Evolutionary conservation across 2,329 filamentous ascomycete species (phyloP), one percentile per base, ranked within the genome.

Genomic region (Sporothrix protearum): DNA sequence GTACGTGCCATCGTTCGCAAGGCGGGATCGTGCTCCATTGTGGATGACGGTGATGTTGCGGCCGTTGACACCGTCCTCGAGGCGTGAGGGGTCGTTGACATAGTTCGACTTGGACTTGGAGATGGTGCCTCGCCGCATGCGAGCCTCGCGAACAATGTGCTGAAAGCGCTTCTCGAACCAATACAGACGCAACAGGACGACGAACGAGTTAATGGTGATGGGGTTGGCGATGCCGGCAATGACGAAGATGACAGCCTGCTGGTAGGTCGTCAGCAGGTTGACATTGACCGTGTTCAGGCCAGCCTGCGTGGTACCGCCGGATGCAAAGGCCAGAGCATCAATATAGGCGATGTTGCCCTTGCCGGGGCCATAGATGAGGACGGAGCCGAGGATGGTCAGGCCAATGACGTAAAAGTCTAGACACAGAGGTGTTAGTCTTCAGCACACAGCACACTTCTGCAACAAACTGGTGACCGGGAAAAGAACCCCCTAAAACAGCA

Each of bases 111-210:
- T 81, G 78, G 92, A 82, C 83, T 89, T 83, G 81, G 85, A 83
- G n/a, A 90, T 80, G 47, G 86, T 91, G 70, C 86, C 85, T 70
- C 94, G 88, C 69, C 90, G 83, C 57, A 82, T 84, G 70, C 89
- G 88, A 1, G 92, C 89, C 76, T 97, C 92, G 45, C 85, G 86
- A 16, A 92, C 94, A 75, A 97, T 87, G 76, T 92, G 86, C 78
- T 97, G 92, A 78, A 99, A 98, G 8, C 94, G 89, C 80, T 96
- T 97, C 81, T 99, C 94, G 79, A 99, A 99, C 95, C 95, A 99
- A 81, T 97, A 97, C 1, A 99, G 84, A 33, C 96, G 91, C 16
- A 98, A 86, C 76, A 97, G 95, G 8, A 99, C 96, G 59, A 99
- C 93, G 59, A 88, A 91, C 1, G 92, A 88, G 78, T 97, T 89